A percentile compares a stretch with the other conserved stretches of the same genome.
phyloP scores from a whole-genome alignment of 306 rosid genomes.

The Citrullus colocynthis region DNA sequence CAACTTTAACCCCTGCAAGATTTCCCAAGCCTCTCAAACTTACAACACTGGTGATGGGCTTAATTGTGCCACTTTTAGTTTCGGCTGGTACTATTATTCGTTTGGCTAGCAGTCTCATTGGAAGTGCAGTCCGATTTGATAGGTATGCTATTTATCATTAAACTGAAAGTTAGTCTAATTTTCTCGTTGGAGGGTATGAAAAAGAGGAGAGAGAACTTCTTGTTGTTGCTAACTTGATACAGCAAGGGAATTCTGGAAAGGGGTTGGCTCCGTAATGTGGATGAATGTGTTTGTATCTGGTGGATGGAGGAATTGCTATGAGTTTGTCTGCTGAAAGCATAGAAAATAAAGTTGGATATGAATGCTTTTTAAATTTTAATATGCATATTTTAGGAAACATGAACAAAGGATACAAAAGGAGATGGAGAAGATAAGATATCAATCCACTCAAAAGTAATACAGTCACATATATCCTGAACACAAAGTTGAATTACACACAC shows the following conservation, averaged over 20 bases:
- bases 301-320: no score
- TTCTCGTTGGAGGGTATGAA: not conserved
- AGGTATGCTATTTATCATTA: conserved; percentile 32
- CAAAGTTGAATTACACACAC: not conserved
- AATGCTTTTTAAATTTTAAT: not conserved
- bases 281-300: not conserved
- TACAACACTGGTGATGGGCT: conserved; percentile 65
- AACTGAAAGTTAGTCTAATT: not conserved
- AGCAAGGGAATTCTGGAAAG: not conserved
- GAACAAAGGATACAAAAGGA: not conserved
- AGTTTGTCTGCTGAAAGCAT: not conserved
- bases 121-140: conserved; percentile 67
- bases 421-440: not conserved
- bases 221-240: not conserved
- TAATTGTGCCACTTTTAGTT: conserved; percentile 53
- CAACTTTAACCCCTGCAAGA: conserved; percentile 67
- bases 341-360: not conserved
- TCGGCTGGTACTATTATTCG: conserved; percentile 68
- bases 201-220: not conserved
- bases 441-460: not conserved
- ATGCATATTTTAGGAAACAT: not conserved
- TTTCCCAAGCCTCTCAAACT: conserved; percentile 86
- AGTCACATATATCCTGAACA: not conserved
- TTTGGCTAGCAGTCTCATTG: conserved; percentile 50
- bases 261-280: not conserved